Conservation (phyloP, 257 asterid genomes). For the Leptodermis oblonga region DNA sequence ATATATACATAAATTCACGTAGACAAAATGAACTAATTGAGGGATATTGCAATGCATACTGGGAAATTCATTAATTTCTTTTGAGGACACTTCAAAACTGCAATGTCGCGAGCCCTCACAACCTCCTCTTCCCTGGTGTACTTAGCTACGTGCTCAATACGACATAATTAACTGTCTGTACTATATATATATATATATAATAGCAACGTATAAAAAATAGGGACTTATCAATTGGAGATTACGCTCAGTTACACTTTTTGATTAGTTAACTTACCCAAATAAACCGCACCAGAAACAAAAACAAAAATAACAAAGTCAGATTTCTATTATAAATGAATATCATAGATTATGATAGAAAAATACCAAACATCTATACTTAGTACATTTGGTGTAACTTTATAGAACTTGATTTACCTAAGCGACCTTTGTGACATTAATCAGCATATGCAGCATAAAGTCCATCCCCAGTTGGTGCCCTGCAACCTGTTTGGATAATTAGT, state of each 20-base stretch:
- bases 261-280: not conserved
- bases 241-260: not conserved
- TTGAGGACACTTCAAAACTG: not conserved
- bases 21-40: too few relatives aligned
- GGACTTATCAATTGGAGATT: not conserved
- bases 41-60: not conserved
- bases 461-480: not conserved
- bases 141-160: not conserved
- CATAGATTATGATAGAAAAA: too few relatives aligned
- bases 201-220: not conserved
- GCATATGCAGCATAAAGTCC: not conserved
- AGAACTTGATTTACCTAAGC: not conserved
- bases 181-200: too few relatives aligned
- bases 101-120: constrained; percentile 8
- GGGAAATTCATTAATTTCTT: not conserved
- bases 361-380: not conserved
- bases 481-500: not conserved
- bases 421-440: not conserved
- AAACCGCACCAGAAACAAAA: not conserved
- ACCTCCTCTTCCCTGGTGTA: not conserved
- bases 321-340: too few relatives aligned
- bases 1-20: too few relatives aligned
- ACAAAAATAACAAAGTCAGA: too few relatives aligned
- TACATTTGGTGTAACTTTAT: not conserved
- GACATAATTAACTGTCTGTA: not conserved